Evolutionary conservation across 2,329 filamentous ascomycete genomes (phyloP).

Genomic region (Trichothecium sympodiale): DNA sequence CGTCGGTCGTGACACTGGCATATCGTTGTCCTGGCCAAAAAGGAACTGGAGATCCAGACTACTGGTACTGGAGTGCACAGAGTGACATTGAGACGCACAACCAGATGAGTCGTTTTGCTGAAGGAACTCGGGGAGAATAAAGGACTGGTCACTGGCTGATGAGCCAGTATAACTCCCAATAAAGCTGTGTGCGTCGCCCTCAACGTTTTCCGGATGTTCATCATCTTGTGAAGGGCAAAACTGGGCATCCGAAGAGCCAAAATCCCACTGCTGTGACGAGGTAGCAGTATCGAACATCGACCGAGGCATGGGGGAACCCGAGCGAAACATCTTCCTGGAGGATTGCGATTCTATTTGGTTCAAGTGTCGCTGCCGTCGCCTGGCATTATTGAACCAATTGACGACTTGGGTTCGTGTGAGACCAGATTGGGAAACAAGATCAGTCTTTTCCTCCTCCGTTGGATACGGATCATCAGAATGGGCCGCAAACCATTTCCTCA

Average conservation of each 20-base stretch:
- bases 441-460: conserved; percentile 30
- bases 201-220: no score
- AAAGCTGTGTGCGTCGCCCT: no score
- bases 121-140: background rate
- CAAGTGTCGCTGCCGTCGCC: conserved; percentile 30
- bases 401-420: conserved; percentile 32
- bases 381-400: conserved; percentile 40
- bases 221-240: no score
- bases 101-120: background rate
- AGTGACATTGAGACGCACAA: no score
- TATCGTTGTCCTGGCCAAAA: no score
- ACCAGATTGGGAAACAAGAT: conserved; percentile 29
- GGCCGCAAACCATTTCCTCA: conserved; percentile 33
- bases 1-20: no score
- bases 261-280: no score
- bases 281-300: conserved; percentile 9
- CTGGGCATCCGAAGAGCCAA: no score
- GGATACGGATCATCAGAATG: conserved; percentile 37
- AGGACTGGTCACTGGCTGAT: no score
- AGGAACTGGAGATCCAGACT: no score
- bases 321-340: conserved; percentile 15
- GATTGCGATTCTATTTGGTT: conserved; percentile 8
- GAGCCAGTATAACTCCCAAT: no score
- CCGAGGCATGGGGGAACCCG: conserved; percentile 31
- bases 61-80: no score